phyloP scores from a whole-genome alignment of 2,329 filamentous ascomycete genomes.

The Niveomyces coronatus region DNA sequence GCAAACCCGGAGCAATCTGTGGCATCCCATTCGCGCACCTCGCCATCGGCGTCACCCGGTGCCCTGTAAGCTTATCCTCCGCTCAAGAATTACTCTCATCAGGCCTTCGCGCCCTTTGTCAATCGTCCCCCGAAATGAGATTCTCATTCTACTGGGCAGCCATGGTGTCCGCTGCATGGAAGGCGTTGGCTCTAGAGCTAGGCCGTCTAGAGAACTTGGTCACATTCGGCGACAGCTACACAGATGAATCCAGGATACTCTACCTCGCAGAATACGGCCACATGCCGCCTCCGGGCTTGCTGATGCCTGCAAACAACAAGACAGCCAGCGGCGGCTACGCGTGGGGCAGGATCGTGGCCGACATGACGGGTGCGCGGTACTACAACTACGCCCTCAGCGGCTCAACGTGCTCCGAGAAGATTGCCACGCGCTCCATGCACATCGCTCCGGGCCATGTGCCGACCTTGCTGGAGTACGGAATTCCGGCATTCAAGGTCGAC shows the following conservation, averaged over 20 bases:
- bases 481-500: constrained; percentile 46
- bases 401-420: constrained; percentile 60
- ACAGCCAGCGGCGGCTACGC: constrained; percentile 56
- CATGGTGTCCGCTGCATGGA: background rate
- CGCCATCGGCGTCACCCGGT: no score
- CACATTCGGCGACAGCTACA: constrained; percentile 67
- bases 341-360: constrained; percentile 58
- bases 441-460: constrained; percentile 38
- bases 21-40: no score
- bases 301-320: constrained; percentile 33
- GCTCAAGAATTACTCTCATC: no score
- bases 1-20: no score
- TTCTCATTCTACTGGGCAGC: background rate
- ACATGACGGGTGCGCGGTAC: constrained; percentile 44
- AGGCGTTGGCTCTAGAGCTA: background rate
- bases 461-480: constrained; percentile 50
- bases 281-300: constrained; percentile 50
- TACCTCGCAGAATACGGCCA: constrained; percentile 54
- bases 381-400: constrained; percentile 65
- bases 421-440: constrained; percentile 39
- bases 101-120: no score
- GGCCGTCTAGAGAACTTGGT: constrained; percentile 46
- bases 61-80: no score
- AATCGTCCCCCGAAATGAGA: background rate
- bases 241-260: constrained; percentile 55